Percentiles rank a stretch among this genome's conserved stretches.
Conservation (phyloP, 2,329 filamentous ascomycete species). For the Chaetomiaceae sp. region DNA sequence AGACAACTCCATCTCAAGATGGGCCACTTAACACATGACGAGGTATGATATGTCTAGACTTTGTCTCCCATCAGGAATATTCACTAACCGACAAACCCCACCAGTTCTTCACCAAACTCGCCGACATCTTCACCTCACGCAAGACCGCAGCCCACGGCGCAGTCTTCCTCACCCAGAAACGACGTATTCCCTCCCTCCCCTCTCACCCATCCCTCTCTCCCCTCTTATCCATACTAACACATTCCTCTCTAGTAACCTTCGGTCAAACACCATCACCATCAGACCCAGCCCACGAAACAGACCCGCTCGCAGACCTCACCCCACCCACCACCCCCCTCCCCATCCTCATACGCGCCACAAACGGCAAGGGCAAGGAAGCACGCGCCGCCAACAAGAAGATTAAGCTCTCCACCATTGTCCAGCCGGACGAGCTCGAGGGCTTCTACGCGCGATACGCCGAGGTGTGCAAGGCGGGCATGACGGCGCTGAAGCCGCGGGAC, state of each 20-base stretch:
- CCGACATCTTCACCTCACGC: constrained; percentile 61
- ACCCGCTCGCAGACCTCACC: constrained; percentile 57
- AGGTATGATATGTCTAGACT: constrained; percentile 31
- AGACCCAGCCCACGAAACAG: constrained; percentile 29
- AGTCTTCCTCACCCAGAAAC: constrained; percentile 72
- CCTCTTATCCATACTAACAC: neutral
- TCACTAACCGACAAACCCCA: neutral
- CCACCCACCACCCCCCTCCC: constrained; percentile 53
- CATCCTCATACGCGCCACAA: constrained; percentile 76
- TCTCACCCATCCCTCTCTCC: neutral
- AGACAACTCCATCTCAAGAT: constrained; percentile 21
- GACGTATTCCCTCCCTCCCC: constrained; percentile 46
- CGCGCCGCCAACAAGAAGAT: constrained; percentile 52
- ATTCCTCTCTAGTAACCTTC: constrained; percentile 37
- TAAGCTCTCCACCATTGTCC: constrained; percentile 80
- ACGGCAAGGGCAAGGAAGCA: constrained; percentile 64
- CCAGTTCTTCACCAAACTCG: constrained; percentile 70
- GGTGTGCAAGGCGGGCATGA: constrained; percentile 85
- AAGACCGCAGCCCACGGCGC: constrained; percentile 69
- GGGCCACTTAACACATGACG: constrained; percentile 37
- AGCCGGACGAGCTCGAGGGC: constrained; percentile 66
- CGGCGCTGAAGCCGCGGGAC: constrained; percentile 85
- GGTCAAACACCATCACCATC: constrained; percentile 27
- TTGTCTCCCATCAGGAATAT: no score
- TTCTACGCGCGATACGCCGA: constrained; percentile 89